These are phyloP conservation scores for Penicillium cinerascens DNA, from an alignment of 495 filamentous ascomycete genomes.

Conservation along the genomic window DNA sequence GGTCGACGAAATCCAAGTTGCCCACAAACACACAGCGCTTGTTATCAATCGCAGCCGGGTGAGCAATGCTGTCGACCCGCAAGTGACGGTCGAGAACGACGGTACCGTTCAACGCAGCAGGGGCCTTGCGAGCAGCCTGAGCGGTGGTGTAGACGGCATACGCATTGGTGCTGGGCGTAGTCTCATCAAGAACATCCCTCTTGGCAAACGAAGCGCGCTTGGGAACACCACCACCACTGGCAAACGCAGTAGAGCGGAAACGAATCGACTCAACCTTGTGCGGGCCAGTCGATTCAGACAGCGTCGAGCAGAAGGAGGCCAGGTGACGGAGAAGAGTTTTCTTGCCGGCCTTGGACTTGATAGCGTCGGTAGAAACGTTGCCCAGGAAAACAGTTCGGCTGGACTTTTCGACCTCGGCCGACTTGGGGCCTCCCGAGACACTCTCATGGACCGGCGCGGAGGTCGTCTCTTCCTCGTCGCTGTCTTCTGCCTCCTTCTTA, in stretches of 20 bases:
- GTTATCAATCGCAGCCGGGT: slow-evolving; percentile 77
- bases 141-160: slow-evolving; percentile 82
- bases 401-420: slow-evolving; percentile 73
- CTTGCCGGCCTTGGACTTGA: slow-evolving; percentile 75
- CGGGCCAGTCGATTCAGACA: slow-evolving; percentile 39
- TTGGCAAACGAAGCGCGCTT: slow-evolving; percentile 87
- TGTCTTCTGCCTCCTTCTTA: slow-evolving; percentile 15
- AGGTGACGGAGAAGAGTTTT: slow-evolving; percentile 71
- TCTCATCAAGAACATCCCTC: slow-evolving; percentile 77
- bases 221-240: slow-evolving; percentile 63
- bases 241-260: slow-evolving; percentile 88
- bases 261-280: slow-evolving; percentile 85
- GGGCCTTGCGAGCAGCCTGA: slow-evolving; percentile 70
- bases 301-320: slow-evolving; percentile 48
- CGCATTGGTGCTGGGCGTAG: slow-evolving; percentile 90
- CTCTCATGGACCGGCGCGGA: slow-evolving; percentile 57
- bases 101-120: slow-evolving; percentile 74
- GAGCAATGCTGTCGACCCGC: slow-evolving; percentile 83
- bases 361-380: slow-evolving; percentile 79
- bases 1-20: slow-evolving; percentile 91
- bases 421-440: slow-evolving; percentile 34
- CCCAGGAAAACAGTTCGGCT: slow-evolving; percentile 88
- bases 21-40: slow-evolving; percentile 94
- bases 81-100: slow-evolving; percentile 84
- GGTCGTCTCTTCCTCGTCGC: slow-evolving; percentile 24